A percentile compares a stretch with the other conserved stretches of the same genome.
Evolutionary conservation across 2,329 filamentous ascomycete genomes (phyloP).

Genomic region (Fusarium incarnatum): DNA sequence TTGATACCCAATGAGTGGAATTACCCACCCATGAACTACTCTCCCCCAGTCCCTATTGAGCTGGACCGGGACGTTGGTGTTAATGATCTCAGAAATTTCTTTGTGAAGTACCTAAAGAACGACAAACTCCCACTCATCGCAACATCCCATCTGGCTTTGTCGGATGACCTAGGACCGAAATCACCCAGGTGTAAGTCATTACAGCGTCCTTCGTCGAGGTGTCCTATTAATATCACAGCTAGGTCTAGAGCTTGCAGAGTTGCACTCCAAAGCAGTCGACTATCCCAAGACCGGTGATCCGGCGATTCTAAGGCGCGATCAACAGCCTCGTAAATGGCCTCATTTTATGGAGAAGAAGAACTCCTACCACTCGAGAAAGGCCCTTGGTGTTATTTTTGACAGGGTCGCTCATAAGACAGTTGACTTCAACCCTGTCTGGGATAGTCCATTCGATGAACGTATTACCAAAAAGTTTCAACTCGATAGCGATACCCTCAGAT

Average conservation of each 20-base stretch:
- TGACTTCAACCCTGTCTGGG: constrained; percentile 79
- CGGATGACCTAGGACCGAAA: constrained; percentile 77
- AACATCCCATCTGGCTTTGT: constrained; percentile 80
- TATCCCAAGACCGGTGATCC: constrained; percentile 90
- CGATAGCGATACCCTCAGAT: constrained; percentile 64
- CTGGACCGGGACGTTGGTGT: constrained; percentile 74
- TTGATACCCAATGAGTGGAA: constrained; percentile 80
- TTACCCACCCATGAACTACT: constrained; percentile 81
- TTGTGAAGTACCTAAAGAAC: constrained; percentile 93
- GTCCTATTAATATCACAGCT: neutral
- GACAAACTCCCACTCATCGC: constrained; percentile 85
- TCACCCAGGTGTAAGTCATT: constrained; percentile 70
- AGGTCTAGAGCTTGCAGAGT: constrained; percentile 76
- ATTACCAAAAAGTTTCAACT: constrained; percentile 74
- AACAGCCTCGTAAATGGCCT: constrained; percentile 76
- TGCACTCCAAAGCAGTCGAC: constrained; percentile 94
- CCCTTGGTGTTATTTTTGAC: constrained; percentile 87
- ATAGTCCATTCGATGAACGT: constrained; percentile 78
- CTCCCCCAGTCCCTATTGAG: constrained; percentile 65
- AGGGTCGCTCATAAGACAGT: constrained; percentile 67
- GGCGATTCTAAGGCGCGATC: constrained; percentile 71
- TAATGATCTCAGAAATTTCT: constrained; percentile 83
- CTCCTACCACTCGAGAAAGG: constrained; percentile 74
- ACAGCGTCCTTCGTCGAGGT: neutral
- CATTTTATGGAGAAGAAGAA: constrained; percentile 86